Evolutionary conservation across 192 early-diverging fungal species (phyloP).

Genomic region (Haplosporangium gracile): DNA sequence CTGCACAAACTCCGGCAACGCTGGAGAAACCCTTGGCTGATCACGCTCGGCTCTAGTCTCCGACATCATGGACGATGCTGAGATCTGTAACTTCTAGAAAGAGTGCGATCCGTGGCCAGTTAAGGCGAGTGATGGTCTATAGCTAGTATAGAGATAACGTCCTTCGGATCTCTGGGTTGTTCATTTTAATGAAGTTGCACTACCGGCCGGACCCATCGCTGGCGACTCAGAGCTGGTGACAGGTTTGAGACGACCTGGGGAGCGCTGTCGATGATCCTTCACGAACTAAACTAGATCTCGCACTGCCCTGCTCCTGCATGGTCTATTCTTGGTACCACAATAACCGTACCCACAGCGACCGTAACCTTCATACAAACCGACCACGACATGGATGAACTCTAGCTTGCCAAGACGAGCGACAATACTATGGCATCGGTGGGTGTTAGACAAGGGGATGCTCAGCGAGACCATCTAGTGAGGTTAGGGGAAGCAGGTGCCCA

Average conservation of each 20-base stretch:
- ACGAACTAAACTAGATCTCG: neutral
- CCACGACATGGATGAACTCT: neutral
- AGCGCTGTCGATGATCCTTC: neutral
- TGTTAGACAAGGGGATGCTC: neutral
- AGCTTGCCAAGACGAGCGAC: neutral
- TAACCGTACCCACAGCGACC: neutral
- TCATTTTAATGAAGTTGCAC: neutral
- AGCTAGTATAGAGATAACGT: too few species aligned
- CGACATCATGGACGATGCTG: too few species aligned
- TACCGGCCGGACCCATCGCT: neutral
- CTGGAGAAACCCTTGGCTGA: too few species aligned
- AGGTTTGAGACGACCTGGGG: neutral
- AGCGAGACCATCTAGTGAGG: neutral
- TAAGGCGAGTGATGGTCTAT: too few species aligned
- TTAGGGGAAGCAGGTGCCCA: neutral
- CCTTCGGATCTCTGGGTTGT: neutral
- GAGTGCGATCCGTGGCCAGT: too few species aligned
- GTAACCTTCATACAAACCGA: neutral
- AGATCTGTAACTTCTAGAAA: too few species aligned
- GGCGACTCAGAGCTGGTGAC: neutral
- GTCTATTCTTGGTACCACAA: too few species aligned
- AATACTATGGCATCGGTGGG: neutral
- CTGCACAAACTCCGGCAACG: too few species aligned
- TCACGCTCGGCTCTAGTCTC: too few species aligned
- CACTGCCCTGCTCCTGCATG: neutral